These are phyloP conservation scores for Skeletonema grethae DNA, from an alignment of 108 stramenopile genomes.

Conservation along the genomic window DNA sequence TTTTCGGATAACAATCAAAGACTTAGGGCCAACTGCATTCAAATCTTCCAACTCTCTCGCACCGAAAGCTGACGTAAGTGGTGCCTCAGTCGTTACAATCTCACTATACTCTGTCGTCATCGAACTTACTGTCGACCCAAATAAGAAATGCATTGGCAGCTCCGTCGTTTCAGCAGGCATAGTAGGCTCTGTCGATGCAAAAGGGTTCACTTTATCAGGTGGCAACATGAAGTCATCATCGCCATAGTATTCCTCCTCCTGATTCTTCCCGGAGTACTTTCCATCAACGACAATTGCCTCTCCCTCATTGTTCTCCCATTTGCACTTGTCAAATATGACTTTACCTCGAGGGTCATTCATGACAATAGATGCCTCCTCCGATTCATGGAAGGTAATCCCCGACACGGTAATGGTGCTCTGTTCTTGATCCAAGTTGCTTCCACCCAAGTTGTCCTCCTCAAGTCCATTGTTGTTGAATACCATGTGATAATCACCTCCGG, in stretches of 20 bases:
- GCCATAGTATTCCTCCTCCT: background rate
- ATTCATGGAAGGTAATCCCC: conserved; percentile 32
- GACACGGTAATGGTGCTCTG: conserved; percentile 4
- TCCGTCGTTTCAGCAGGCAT: background rate
- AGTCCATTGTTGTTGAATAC: background rate
- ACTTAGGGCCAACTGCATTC: background rate
- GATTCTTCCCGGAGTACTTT: conserved; percentile 9
- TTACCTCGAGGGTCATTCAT: conserved; percentile 48
- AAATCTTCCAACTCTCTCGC: background rate
- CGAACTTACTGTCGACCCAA: background rate
- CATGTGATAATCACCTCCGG: background rate
- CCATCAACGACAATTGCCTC: conserved; percentile 35
- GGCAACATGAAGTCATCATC: background rate
- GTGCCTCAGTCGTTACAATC: background rate
- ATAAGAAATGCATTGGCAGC: background rate
- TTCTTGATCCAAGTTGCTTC: background rate
- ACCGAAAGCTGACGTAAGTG: too few species aligned
- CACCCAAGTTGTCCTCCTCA: background rate
- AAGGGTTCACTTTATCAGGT: background rate
- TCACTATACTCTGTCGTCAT: background rate
- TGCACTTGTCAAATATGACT: conserved; percentile 28
- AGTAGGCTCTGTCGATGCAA: background rate
- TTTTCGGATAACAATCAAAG: background rate
- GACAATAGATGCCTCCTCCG: conserved; percentile 20
- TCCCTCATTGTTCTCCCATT: conserved; percentile 26